Evolutionary conservation across 805 yeast genomes (phyloP).

Genomic region (Candida maris): DNA sequence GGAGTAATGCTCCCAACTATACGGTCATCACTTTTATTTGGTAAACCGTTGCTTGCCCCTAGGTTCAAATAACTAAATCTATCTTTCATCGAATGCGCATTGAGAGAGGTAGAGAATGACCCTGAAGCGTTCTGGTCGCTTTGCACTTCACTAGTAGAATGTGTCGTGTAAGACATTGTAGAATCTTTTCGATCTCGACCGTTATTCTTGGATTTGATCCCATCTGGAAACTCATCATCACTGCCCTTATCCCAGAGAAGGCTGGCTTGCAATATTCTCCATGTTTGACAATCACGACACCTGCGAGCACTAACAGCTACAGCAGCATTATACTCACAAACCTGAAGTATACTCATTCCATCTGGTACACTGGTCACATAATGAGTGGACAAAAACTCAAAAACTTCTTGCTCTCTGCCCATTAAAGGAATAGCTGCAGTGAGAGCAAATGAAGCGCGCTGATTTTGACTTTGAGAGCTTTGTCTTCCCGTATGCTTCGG

Average conservation of each 20-base stretch:
- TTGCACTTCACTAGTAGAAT: slow-evolving; percentile 19
- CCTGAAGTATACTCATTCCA: slow-evolving; percentile 48
- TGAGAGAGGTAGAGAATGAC: slow-evolving; percentile 17
- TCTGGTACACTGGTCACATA: slow-evolving; percentile 46
- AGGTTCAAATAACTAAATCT: not conserved
- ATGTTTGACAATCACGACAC: slow-evolving; percentile 56
- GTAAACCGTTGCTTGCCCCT: not conserved
- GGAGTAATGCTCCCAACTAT: not conserved
- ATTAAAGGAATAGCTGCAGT: slow-evolving; percentile 42
- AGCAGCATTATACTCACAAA: slow-evolving; percentile 54
- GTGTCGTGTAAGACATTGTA: slow-evolving; percentile 17
- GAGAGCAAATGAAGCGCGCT: slow-evolving; percentile 32
- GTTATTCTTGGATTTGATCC: slow-evolving; percentile 7
- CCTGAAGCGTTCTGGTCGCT: slow-evolving; percentile 26
- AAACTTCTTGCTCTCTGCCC: slow-evolving; percentile 39
- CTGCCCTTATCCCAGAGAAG: slow-evolving; percentile 33
- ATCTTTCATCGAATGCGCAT: slow-evolving; percentile 9
- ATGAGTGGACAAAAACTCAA: slow-evolving; percentile 47
- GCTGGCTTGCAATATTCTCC: slow-evolving; percentile 55
- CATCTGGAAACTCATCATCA: slow-evolving; percentile 14
- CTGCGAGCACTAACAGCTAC: slow-evolving; percentile 50
- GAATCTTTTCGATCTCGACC: slow-evolving; percentile 12
- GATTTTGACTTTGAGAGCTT: slow-evolving; percentile 14
- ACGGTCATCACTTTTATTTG: not conserved
- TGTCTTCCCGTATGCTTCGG: slow-evolving; percentile 9